Evolutionary conservation across 163 green algal genomes (phyloP), one percentile per base, ranked within the genome.

Genomic region (Scenedesmus sp.): DNA sequence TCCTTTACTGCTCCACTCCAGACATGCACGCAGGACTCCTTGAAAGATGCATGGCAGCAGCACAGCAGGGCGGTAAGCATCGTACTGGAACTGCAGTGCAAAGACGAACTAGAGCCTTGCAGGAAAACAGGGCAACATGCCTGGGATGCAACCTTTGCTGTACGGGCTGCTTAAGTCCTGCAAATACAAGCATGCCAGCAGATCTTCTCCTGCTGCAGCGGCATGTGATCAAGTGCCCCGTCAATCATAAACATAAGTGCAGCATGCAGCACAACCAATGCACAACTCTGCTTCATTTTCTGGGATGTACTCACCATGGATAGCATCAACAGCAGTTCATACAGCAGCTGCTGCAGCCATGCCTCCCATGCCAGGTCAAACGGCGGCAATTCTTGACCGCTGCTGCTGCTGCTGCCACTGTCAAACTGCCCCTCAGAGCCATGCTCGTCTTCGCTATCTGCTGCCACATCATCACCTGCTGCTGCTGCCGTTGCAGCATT

Each of bases 311-410:
- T n/a, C 61, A 76, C 61, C 24, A 76, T n/a, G 24, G 79, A 68
- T 37, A 96, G 84, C 81, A 93, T 91, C 37, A 88, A 65, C 82
- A 96, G 85, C 76, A 97, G 93, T 46, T 95, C 94, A 90, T 95
- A 97, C 24, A 97, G 93, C 68, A 98, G 93, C 81, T 95, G 93
- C 43, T 96, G 92, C 85, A 97, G 93, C 96, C 96, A 98, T 26
- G 92, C 72, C 79, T 93, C 86, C 80, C 95, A 97, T 40, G 59
- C 91, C 26, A 83, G 22, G 49, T 91, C 88, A n/a, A 87, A 33
- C 15, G 83, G 37, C 3, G 70, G 18, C 46, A 76, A 24, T 0
- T 20, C 22, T 40, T 82, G 49, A 59, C 18, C 30, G 73, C 53
- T 87, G 13, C 87, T 73, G 72, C 59, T 87, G 86, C 59, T 51